Evolutionary conservation across 805 yeast species (phyloP).

Genomic region (Kuraishia capsulata): DNA sequence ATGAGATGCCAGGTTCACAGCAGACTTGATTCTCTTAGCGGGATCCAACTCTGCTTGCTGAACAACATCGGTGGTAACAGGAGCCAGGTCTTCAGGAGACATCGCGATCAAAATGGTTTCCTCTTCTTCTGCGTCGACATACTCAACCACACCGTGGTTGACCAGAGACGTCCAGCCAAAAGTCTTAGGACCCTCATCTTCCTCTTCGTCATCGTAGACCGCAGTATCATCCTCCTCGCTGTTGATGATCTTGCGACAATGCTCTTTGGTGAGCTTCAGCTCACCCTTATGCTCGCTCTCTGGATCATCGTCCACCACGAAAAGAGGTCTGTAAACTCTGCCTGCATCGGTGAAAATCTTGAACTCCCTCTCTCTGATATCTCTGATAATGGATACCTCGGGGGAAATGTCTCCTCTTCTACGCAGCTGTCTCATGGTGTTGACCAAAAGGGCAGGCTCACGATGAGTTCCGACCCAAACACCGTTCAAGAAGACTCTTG

Average conservation of each 20-base stretch:
- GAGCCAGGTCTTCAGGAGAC: constrained; percentile 94
- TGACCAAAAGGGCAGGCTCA: constrained; percentile 88
- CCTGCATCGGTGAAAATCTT: constrained; percentile 98
- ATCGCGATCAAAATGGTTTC: constrained; percentile 97
- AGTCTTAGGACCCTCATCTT: constrained; percentile 26
- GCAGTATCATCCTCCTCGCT: constrained; percentile 48
- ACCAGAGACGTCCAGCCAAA: constrained; percentile 85
- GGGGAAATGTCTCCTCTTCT: constrained; percentile 94
- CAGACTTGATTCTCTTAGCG: constrained; percentile 75
- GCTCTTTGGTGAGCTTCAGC: constrained; percentile 76
- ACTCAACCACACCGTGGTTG: constrained; percentile 83
- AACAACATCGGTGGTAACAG: constrained; percentile 30
- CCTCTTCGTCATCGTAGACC: constrained; percentile 34
- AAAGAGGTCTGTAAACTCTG: constrained; percentile 93
- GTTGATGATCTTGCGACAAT: constrained; percentile 60
- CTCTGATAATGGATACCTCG: constrained; percentile 94
- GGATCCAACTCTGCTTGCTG: constrained; percentile 47
- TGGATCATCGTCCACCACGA: constrained; percentile 82
- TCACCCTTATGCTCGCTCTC: constrained; percentile 65
- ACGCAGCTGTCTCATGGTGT: constrained; percentile 83
- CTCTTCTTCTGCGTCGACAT: constrained; percentile 98
- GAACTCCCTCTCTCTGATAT: constrained; percentile 93
- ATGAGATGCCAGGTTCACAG: constrained; percentile 37
- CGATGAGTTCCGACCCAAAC: constrained; percentile 99
- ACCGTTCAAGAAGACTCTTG: constrained; percentile 95